Base-by-base conservation (phyloP, 108 stramenopile species). In the Thalassiosira profunda region DNA sequence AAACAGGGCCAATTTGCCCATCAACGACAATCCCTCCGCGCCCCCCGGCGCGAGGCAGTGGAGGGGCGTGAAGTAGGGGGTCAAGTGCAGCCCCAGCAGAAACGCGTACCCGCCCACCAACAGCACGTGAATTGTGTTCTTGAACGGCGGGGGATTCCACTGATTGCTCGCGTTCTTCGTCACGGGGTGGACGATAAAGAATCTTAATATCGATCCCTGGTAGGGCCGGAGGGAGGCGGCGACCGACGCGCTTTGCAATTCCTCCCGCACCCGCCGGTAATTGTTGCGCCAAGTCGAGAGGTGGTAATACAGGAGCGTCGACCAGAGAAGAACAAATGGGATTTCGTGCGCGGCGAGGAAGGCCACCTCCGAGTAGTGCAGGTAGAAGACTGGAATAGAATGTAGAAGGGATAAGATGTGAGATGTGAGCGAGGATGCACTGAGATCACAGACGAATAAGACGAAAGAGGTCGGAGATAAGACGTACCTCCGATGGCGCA, bases 71-170 rank as follows among this genome's bases (percentile, higher is more conserved):
- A 77, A 49, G 23, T 52, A 77, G 1, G 76, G 76, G 28, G 58
- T 63, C 2, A 70, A n/a, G 29, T 77, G 76, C 35, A 77, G 49
- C 20, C 48, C 59, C 44, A 77, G 43, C 3, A 77, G 60, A 20
- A 64, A 57, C 5, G 47, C 37, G 52, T 77, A 77, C 35, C 67
- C 62, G 1, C 21, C 1, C 20, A 70, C 29, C 62, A 77, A 58
- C 29, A 64, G 8, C 12, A 77, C 54, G 33, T 77, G 76, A 2
- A 71, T 40, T 24, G 69, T 47, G 48, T 77, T 77, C 60, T 64
- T 69, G 37, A 70, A 77, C 9, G 76, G 76, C 9, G 76, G 76
- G 30, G 76, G 40, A 45, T 77, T 70, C 76, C 76, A 77, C 53
- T 77, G 76, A 63, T 70, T 70, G 20, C 70, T 53, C 1, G 76